Evolutionary conservation across 2,329 filamentous ascomycete genomes (phyloP).

Genomic region (Aspergillus texensis): DNA sequence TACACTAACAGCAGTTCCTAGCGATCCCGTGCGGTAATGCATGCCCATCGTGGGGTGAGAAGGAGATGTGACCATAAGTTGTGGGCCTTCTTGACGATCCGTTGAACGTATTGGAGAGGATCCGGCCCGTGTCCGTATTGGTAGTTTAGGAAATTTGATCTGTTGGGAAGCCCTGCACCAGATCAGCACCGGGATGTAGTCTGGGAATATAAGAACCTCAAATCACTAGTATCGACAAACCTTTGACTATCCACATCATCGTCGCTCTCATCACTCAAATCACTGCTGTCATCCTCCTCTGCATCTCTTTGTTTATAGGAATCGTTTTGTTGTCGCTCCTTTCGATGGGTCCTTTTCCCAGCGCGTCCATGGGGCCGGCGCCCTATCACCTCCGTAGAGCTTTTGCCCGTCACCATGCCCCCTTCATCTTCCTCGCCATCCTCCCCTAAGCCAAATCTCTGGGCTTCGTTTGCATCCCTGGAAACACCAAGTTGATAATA

Average conservation of each 20-base stretch:
- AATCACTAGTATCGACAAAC: slow-evolving; percentile 23
- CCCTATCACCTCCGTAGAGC: slow-evolving; percentile 59
- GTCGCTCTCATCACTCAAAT: slow-evolving; percentile 68
- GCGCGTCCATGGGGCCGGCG: slow-evolving; percentile 40
- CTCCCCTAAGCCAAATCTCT: slow-evolving; percentile 32
- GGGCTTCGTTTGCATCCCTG: slow-evolving; percentile 33
- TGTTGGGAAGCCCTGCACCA: slow-evolving; percentile 72
- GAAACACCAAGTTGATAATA: slow-evolving; percentile 59
- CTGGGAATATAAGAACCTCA: background rate
- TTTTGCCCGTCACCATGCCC: slow-evolving; percentile 64
- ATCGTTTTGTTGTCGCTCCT: slow-evolving; percentile 49
- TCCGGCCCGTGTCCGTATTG: slow-evolving; percentile 78
- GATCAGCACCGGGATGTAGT: slow-evolving; percentile 19
- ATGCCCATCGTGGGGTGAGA: slow-evolving; percentile 52
- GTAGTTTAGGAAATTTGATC: slow-evolving; percentile 97
- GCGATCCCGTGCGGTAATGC: slow-evolving; percentile 56
- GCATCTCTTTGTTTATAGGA: slow-evolving; percentile 57
- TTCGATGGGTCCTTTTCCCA: slow-evolving; percentile 35
- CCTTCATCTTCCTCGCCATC: slow-evolving; percentile 64
- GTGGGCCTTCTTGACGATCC: slow-evolving; percentile 47
- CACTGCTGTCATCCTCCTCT: slow-evolving; percentile 68
- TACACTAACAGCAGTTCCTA: slow-evolving; percentile 57
- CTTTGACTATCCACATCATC: slow-evolving; percentile 57
- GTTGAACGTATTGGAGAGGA: slow-evolving; percentile 77
- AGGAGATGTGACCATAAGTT: slow-evolving; percentile 60